A percentile compares a stretch with the other conserved stretches of the same genome.
These are phyloP conservation scores for Vaccinium vitisidaea DNA, from an alignment of 148 eudicot species.

Conservation along the genomic window DNA sequence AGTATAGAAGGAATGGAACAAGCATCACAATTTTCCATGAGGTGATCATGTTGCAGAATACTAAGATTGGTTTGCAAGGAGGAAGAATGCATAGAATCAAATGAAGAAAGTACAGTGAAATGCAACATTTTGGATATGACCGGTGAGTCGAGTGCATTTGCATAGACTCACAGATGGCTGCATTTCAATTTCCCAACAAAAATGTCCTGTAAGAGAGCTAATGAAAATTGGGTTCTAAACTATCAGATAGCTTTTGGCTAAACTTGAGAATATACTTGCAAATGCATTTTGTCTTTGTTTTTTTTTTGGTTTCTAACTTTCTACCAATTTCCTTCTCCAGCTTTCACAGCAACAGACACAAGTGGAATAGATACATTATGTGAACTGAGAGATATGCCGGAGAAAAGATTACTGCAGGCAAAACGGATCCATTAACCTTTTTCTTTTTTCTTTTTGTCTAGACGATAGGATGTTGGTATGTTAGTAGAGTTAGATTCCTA, in stretches of 20 bases:
- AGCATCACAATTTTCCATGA: neutral
- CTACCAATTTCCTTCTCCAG: conserved; percentile 15
- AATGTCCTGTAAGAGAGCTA: neutral
- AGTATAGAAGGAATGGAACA: no score
- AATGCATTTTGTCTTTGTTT: no score
- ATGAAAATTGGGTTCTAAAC: neutral
- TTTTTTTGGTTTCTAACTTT: neutral
- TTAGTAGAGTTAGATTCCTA: no score
- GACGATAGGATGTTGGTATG: no score
- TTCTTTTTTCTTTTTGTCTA: no score
- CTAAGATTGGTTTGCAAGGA: conserved; percentile 87
- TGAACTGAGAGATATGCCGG: conserved; percentile 61
- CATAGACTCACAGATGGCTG: neutral
- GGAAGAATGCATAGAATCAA: conserved; percentile 57
- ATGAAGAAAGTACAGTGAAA: conserved; percentile 46
- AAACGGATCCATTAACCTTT: neutral
- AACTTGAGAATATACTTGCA: no score
- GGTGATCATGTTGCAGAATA: conserved; percentile 41
- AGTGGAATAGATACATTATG: conserved; percentile 66
- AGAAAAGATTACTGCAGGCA: conserved; percentile 65
- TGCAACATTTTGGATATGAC: conserved; percentile 85
- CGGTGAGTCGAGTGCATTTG: conserved; percentile 35
- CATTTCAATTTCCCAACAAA: neutral
- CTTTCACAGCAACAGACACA: conserved; percentile 82
- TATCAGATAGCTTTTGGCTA: neutral